phyloP scores from a whole-genome alignment of 768 basidiomycete genomes.

The Serendipita indica region DNA sequence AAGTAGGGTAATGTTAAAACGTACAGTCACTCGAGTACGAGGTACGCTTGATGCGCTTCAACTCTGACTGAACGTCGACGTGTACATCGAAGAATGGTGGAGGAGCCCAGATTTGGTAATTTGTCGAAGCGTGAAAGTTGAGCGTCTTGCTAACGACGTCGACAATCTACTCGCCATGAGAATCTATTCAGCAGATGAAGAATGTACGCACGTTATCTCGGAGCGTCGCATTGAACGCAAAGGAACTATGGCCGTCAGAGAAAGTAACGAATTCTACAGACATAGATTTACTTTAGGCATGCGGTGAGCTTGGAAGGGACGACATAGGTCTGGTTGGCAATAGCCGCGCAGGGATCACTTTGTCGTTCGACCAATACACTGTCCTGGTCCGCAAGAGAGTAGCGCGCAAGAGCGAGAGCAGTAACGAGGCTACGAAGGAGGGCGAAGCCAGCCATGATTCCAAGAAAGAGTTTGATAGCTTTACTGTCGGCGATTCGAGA shows the following conservation, averaged over 20 bases:
- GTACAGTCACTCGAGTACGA: conserved; percentile 38
- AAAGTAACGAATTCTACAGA: neutral
- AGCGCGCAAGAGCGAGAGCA: neutral
- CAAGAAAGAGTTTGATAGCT: neutral
- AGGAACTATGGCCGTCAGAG: conserved; percentile 19
- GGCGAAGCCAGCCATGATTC: neutral
- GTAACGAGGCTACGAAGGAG: conserved; percentile 6
- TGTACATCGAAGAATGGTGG: conserved; percentile 43
- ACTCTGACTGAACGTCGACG: conserved; percentile 37
- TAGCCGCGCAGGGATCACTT: conserved; percentile 35
- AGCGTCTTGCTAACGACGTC: conserved; percentile 43
- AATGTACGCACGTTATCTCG: conserved; percentile 34
- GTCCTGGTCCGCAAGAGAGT: neutral
- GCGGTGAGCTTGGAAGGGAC: conserved; percentile 36
- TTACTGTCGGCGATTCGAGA: neutral
- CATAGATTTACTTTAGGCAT: conserved; percentile 26
- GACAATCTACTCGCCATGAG: conserved; percentile 28
- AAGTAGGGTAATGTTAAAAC: conserved; percentile 17
- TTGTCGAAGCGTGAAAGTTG: conserved; percentile 46
- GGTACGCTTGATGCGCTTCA: conserved; percentile 32
- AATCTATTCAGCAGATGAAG: neutral
- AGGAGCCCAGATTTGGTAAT: conserved; percentile 43
- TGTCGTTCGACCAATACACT: neutral
- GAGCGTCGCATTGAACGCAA: conserved; percentile 31
- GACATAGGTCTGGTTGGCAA: conserved; percentile 43